Conservation (phyloP, 768 basidiomycete species). For the Termitomyces sp. region DNA sequence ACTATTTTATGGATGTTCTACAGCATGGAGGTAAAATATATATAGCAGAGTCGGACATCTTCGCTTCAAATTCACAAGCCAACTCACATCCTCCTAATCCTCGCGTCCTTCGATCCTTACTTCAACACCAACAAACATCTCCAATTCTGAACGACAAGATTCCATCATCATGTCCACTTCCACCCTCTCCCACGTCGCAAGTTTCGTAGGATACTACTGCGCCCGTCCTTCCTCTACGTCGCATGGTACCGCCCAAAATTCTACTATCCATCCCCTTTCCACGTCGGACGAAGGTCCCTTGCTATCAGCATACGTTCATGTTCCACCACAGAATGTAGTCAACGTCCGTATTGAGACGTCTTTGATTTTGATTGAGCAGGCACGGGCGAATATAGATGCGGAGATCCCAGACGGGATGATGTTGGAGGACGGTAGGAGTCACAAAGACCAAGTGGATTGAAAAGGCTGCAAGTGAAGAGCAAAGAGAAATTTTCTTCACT, state of each 20-base stretch:
- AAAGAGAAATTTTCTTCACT: conserved; percentile 52
- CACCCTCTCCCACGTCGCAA: conserved; percentile 24
- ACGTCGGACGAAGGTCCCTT: conserved; percentile 32
- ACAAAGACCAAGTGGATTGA: conserved; percentile 53
- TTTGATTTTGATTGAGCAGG: conserved; percentile 69
- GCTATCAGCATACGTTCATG: conserved; percentile 46
- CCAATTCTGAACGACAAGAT: conserved; percentile 54
- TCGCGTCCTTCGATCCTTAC: conserved; percentile 59
- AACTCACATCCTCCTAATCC: conserved; percentile 53
- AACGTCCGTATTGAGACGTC: conserved; percentile 71
- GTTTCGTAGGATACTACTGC: conserved; percentile 55
- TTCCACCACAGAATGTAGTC: conserved; percentile 35
- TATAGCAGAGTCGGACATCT: conserved; percentile 71
- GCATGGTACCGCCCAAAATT: conserved; percentile 47
- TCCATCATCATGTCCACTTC: conserved; percentile 57
- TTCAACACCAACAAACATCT: conserved; percentile 37
- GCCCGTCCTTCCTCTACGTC: conserved; percentile 27
- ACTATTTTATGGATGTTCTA: too few species aligned
- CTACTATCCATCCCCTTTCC: conserved; percentile 24
- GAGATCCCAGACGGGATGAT: conserved; percentile 39
- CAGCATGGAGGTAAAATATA: too few species aligned
- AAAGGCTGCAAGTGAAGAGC: conserved; percentile 44
- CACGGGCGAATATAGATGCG: conserved; percentile 39
- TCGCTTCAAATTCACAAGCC: conserved; percentile 53
- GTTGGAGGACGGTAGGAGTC: conserved; percentile 43